Conservation (phyloP, 2,329 filamentous ascomycete species). For the Shiraia bambusicola region DNA sequence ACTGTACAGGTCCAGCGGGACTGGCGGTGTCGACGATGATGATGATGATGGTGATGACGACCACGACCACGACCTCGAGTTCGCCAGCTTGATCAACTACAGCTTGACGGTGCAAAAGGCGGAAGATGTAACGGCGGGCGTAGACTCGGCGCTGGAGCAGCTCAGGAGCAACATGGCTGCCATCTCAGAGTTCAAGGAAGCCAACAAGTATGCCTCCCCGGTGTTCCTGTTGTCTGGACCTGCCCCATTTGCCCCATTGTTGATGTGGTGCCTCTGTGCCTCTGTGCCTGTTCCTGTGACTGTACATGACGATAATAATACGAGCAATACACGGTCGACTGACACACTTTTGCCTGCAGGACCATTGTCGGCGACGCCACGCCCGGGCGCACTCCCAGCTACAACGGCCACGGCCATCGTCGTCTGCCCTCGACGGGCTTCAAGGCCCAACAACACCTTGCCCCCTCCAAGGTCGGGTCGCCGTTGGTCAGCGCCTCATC, state of each 20-base stretch:
- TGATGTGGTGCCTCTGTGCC: no score
- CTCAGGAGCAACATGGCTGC: slow-evolving; percentile 62
- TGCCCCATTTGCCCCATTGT: no score
- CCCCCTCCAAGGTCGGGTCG: slow-evolving; percentile 43
- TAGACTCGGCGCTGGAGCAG: slow-evolving; percentile 61
- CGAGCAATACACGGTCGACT: slow-evolving; percentile 23
- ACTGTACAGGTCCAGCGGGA: slow-evolving; percentile 54
- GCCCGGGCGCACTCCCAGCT: slow-evolving; percentile 34
- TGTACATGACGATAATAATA: background rate
- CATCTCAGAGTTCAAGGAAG: slow-evolving; percentile 61
- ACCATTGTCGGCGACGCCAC: slow-evolving; percentile 41
- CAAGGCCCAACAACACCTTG: slow-evolving; percentile 39
- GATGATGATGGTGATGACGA: background rate
- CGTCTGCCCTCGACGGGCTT: slow-evolving; percentile 41
- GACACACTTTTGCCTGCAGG: slow-evolving; percentile 33
- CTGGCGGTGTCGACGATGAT: no score
- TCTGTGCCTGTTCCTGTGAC: no score
- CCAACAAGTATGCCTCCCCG: slow-evolving; percentile 53
- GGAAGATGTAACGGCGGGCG: slow-evolving; percentile 56
- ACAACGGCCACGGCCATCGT: slow-evolving; percentile 37
- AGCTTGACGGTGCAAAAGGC: slow-evolving; percentile 57
- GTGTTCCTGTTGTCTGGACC: slow-evolving; percentile 28
- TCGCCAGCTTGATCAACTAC: slow-evolving; percentile 60
- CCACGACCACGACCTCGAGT: slow-evolving; percentile 50
- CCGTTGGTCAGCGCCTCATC: slow-evolving; percentile 43